Conservation (phyloP, 2,329 filamentous ascomycete species). For the Aspergillus sergii region DNA sequence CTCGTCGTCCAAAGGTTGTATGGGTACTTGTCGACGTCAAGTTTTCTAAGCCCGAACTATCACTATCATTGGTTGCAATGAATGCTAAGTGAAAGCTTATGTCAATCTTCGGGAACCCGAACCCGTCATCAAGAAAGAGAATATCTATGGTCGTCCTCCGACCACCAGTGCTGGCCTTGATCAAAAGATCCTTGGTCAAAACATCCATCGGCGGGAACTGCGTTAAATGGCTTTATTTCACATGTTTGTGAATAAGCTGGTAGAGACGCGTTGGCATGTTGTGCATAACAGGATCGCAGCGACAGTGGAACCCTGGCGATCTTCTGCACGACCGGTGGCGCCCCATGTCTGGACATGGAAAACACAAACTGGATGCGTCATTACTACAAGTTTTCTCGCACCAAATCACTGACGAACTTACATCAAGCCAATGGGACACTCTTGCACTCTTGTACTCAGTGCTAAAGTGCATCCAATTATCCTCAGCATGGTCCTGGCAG, state of each 20-base stretch:
- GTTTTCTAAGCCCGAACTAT: neutral
- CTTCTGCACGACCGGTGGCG: conserved; percentile 11
- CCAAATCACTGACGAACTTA: conserved; percentile 4
- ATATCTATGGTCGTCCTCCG: neutral
- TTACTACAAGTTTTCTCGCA: neutral
- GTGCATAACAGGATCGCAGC: conserved; percentile 18
- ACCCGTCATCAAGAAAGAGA: neutral
- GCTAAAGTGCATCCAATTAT: conserved; percentile 17
- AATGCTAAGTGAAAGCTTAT: neutral
- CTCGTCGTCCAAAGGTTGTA: neutral
- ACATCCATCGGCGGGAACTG: neutral
- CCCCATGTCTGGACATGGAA: conserved; percentile 2
- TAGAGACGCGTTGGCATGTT: conserved; percentile 14
- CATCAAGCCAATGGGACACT: conserved; percentile 20
- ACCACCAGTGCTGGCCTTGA: neutral
- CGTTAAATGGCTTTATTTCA: neutral
- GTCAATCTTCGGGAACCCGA: neutral
- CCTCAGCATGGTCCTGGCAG: conserved; percentile 11
- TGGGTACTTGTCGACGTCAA: neutral
- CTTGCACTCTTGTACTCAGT: conserved; percentile 16
- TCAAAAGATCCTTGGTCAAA: neutral
- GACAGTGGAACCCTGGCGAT: conserved; percentile 9
- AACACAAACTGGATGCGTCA: conserved; percentile 15
- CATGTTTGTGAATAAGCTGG: conserved; percentile 10
- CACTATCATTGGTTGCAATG: neutral